Evolutionary conservation across 2,329 filamentous ascomycete genomes (phyloP), one percentile per base, ranked within the genome.

Genomic region (Trichoderma oligosporum): DNA sequence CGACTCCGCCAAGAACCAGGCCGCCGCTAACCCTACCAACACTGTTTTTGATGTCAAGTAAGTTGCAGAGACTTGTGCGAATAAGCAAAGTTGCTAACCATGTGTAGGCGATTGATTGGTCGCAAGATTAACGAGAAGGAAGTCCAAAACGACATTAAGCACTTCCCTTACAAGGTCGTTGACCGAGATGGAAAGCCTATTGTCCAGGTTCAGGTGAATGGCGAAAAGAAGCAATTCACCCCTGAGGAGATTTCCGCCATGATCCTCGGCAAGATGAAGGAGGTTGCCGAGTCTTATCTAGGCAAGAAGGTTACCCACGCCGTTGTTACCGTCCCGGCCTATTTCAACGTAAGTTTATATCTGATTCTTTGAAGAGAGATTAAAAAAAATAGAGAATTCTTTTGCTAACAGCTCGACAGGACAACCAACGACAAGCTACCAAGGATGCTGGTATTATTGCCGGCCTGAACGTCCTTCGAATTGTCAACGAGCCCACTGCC

Each of bases 1-100:
- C 82, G 94, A 99, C 76, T 91, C 94, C 70, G 91, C 91, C 70
- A 96, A 96, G 87, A 95, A 96, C 80, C 91, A 96, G 82, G 91
- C 89, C 71, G 86, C 89, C 62, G 76, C 85, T 57, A 93, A 93
- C 82, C 89, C 89, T 44, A 76, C 70, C 66, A 84, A 86, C 70
- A 93, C 89, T 53, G 82, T 93, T 71, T 93, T 80, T 70, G 89
- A 93, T 70, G 80, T 91, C 77, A 94, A 93, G 89, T 91, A 76
- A 83, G 87, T 79, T 49, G n/a, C n/a, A 31, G 22, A 4, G 65
- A 70, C 63, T 46, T 16, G 14, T 1, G 4, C 27, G 24, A 8
- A 22, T 8, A 22, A 22, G 4, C 7, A 22, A 31, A n/a, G 9
- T 38, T 7, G 41, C 51, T 55, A 55, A 55, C n/a, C 7, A 22